Conservation (phyloP, 106 monocot genomes). For the Vanilla planifolia region DNA sequence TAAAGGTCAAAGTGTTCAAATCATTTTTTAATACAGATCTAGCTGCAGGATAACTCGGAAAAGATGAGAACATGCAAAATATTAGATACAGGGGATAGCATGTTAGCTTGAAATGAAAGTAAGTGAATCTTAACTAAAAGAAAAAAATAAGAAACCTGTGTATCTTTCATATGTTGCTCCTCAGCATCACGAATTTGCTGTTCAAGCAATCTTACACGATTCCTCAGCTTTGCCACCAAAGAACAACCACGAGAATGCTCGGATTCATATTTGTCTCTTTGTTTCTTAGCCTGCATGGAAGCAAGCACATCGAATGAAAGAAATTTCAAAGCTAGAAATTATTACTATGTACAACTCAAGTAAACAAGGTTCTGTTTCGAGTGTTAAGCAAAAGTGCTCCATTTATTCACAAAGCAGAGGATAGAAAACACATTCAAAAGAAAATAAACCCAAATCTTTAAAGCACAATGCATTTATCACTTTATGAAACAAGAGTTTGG, state of each 20-base stretch:
- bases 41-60: no score
- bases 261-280: slow-evolving; percentile 61
- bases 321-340: not conserved
- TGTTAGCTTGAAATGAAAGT: slow-evolving; percentile 3
- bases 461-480: not conserved
- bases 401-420: not conserved
- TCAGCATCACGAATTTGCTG: slow-evolving; percentile 75
- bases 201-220: slow-evolving; percentile 43
- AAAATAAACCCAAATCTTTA: not conserved
- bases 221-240: slow-evolving; percentile 32
- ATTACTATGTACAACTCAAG: not conserved
- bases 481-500: no score
- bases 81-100: no score
- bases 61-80: no score
- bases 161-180: slow-evolving; percentile 52
- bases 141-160: slow-evolving; percentile 45
- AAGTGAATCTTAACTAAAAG: not conserved
- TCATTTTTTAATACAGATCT: no score
- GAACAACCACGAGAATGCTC: slow-evolving; percentile 42
- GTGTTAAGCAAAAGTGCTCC: not conserved
- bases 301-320: not conserved
- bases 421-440: not conserved
- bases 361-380: not conserved
- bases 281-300: slow-evolving; percentile 64
- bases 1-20: no score